Percentiles rank a stretch among this genome's conserved stretches.
phyloP scores from a whole-genome alignment of 768 basidiomycete species.

The Galerina marginata region DNA sequence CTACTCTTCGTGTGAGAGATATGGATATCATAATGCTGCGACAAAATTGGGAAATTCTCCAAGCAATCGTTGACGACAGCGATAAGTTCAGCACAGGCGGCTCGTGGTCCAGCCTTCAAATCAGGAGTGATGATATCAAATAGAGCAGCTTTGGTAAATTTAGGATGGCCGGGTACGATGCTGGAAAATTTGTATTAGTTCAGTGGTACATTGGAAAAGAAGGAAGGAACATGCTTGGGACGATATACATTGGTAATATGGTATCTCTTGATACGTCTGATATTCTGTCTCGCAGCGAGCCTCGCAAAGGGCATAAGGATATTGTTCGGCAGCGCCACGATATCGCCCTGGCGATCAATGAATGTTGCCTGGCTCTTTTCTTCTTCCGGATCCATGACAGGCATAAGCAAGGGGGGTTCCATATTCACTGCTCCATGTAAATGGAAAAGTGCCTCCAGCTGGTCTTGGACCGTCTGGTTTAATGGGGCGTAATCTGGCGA shows the following conservation, averaged over 20 bases:
- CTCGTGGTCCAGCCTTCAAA: constrained; percentile 61
- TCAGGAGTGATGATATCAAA: constrained; percentile 88
- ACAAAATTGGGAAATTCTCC: constrained; percentile 72
- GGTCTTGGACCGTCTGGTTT: constrained; percentile 78
- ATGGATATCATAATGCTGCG: constrained; percentile 73
- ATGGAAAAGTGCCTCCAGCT: constrained; percentile 77
- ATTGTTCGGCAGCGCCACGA: constrained; percentile 75
- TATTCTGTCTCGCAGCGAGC: constrained; percentile 69
- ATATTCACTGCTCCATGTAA: constrained; percentile 91
- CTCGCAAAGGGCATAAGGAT: constrained; percentile 81
- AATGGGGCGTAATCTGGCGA: constrained; percentile 72
- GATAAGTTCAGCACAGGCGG: constrained; percentile 78
- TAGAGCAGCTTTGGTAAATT: constrained; percentile 72
- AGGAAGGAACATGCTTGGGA: constrained; percentile 55
- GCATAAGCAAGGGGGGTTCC: constrained; percentile 86
- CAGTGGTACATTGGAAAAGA: neutral
- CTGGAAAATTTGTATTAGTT: constrained; percentile 37
- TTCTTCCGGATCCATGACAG: constrained; percentile 65
- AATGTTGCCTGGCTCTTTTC: constrained; percentile 71
- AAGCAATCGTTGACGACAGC: constrained; percentile 70
- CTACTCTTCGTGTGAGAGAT: constrained; percentile 79
- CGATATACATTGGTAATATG: constrained; percentile 77
- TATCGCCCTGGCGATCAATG: constrained; percentile 81
- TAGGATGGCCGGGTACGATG: constrained; percentile 74
- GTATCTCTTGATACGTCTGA: constrained; percentile 81